A percentile compares a stretch with the other conserved stretches of the same genome.
These are phyloP conservation scores for Ophiostoma pallidulum DNA, from an alignment of 2,329 filamentous ascomycete species.

Conservation along the genomic window DNA sequence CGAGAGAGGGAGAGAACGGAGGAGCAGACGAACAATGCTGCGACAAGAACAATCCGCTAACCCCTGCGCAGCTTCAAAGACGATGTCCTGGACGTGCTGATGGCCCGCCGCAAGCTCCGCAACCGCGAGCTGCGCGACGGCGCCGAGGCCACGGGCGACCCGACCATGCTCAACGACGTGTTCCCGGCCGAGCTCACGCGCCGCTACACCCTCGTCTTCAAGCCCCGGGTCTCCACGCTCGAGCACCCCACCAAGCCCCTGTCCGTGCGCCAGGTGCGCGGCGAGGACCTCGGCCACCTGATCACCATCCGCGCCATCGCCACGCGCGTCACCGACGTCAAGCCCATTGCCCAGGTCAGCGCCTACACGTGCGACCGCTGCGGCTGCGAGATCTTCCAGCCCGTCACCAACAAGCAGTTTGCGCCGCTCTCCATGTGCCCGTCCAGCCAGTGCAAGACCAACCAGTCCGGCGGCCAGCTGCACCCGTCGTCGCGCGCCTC, in stretches of 20 bases:
- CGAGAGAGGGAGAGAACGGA: not conserved
- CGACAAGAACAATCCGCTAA: too few relatives aligned
- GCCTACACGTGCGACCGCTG: slow-evolving; percentile 97
- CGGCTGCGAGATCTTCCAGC: slow-evolving; percentile 95
- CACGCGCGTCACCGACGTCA: slow-evolving; percentile 93
- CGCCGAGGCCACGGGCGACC: slow-evolving; percentile 57
- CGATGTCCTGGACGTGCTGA: slow-evolving; percentile 92
- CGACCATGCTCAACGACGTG: slow-evolving; percentile 58
- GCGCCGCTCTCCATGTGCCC: slow-evolving; percentile 79
- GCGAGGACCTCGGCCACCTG: slow-evolving; percentile 83
- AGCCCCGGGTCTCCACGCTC: slow-evolving; percentile 67
- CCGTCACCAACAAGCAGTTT: slow-evolving; percentile 83
- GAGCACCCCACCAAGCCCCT: slow-evolving; percentile 56
- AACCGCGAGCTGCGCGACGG: slow-evolving; percentile 67
- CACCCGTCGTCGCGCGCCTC: slow-evolving; percentile 92
- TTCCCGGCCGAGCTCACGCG: slow-evolving; percentile 90
- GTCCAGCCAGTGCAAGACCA: slow-evolving; percentile 79
- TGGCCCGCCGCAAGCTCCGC: slow-evolving; percentile 78
- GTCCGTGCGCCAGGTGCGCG: slow-evolving; percentile 87
- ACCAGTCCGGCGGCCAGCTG: slow-evolving; percentile 87
- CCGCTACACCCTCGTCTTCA: slow-evolving; percentile 93
- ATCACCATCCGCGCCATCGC: slow-evolving; percentile 93
- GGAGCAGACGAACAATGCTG: too few relatives aligned
- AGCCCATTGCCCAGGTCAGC: slow-evolving; percentile 94
- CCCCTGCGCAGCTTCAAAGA: slow-evolving; percentile 63